Percentiles rank a stretch among this genome's conserved stretches.
phyloP scores from a whole-genome alignment of 2,329 filamentous ascomycete species.

The Emydomyces testavorans region DNA sequence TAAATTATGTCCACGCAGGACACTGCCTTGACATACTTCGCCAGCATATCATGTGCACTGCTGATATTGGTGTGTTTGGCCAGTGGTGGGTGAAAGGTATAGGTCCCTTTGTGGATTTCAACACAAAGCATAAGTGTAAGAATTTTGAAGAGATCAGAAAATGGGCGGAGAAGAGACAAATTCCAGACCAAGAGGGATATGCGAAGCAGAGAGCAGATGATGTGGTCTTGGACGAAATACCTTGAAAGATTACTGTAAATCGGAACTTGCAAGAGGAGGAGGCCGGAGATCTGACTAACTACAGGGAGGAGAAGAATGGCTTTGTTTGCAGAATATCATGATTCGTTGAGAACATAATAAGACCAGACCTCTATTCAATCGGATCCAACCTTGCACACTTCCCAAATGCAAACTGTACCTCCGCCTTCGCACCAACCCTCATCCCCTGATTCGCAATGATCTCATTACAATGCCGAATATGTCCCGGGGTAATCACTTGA shows the following conservation, averaged over 20 bases:
- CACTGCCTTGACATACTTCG: constrained; percentile 17
- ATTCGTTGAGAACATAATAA: too few relatives aligned
- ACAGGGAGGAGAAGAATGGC: too few relatives aligned
- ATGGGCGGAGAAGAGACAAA: constrained; percentile 23
- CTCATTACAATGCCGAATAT: constrained; percentile 12
- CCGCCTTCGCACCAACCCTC: constrained; percentile 6
- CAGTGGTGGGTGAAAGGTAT: constrained; percentile 8
- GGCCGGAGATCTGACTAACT: too few relatives aligned
- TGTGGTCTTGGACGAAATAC: constrained; percentile 8
- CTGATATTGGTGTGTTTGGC: constrained; percentile 14
- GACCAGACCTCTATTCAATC: neutral
- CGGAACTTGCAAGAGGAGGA: neutral
- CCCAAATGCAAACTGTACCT: constrained; percentile 13
- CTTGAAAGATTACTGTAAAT: neutral
- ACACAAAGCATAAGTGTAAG: constrained; percentile 14
- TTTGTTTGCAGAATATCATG: too few relatives aligned
- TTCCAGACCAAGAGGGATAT: neutral
- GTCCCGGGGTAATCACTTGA: constrained; percentile 5
- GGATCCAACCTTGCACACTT: neutral
- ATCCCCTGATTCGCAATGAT: constrained; percentile 7
- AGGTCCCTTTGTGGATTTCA: constrained; percentile 35
- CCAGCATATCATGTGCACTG: constrained; percentile 15
- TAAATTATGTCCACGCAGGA: constrained; percentile 3
- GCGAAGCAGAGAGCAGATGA: constrained; percentile 8
- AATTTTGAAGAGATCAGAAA: constrained; percentile 13